Percentiles rank a stretch among this genome's conserved stretches.
phyloP scores from a whole-genome alignment of 306 rosid species.

The Malus fusca region DNA sequence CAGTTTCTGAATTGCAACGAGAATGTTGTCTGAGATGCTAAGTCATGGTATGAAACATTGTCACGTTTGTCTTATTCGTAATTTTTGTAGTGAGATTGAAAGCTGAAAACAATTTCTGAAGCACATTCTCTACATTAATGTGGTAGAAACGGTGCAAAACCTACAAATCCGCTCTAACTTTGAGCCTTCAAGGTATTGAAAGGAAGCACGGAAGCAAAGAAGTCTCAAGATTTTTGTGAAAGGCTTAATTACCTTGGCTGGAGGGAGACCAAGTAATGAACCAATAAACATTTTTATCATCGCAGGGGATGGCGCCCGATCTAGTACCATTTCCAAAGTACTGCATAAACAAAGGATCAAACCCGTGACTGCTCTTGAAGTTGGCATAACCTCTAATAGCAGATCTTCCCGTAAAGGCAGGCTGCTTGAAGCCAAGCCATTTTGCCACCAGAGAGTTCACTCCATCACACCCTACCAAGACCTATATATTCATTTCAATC shows the following conservation, averaged over 20 bases:
- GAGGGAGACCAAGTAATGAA: constrained; percentile 25
- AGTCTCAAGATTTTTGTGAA: neutral
- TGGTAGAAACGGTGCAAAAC: no score
- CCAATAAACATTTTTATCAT: constrained; percentile 17
- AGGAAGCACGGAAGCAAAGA: neutral
- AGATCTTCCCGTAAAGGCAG: constrained; percentile 18
- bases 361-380: constrained; percentile 9
- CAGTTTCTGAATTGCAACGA: neutral
- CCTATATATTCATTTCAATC: constrained; percentile 23
- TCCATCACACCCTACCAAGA: constrained; percentile 30
- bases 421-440: constrained; percentile 18
- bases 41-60: neutral
- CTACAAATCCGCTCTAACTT: no score
- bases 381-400: constrained; percentile 10
- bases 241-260: neutral
- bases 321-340: constrained; percentile 21
- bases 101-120: neutral
- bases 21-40: neutral
- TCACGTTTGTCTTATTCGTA: no score
- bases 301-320: constrained; percentile 29
- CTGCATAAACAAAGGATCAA: constrained; percentile 7
- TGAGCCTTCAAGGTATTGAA: no score
- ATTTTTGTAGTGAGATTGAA: neutral
- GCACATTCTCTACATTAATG: neutral
- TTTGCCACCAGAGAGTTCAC: constrained; percentile 24